Percentiles rank a stretch among this genome's conserved stretches.
Conservation (phyloP, 78 protist genomes). For the Pigoraptor vietnamica region DNA sequence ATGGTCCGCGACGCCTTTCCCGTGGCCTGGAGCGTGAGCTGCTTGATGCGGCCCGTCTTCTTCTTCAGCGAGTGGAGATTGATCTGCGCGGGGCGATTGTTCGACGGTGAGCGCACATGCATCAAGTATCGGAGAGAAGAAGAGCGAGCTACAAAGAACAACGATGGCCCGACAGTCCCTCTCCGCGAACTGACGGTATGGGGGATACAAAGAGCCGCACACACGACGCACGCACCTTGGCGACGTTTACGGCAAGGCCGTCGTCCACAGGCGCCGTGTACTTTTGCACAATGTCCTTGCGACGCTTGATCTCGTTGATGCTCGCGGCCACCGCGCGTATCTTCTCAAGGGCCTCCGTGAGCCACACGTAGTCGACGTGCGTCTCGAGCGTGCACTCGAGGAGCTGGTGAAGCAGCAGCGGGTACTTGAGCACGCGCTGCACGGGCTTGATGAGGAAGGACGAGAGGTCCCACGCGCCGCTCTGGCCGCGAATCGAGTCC, state of each 20-base stretch:
- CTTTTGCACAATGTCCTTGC: background rate
- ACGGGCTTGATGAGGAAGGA: slow-evolving; percentile 46
- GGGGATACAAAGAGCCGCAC: background rate
- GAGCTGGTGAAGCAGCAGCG: slow-evolving; percentile 24
- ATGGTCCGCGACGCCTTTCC: background rate
- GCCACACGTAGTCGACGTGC: background rate
- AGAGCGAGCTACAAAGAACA: too few species aligned
- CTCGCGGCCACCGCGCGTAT: background rate
- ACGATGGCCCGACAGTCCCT: too few species aligned
- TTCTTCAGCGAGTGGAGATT: background rate
- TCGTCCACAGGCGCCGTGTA: background rate
- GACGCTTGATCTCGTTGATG: background rate
- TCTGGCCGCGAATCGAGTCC: background rate
- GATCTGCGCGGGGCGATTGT: too few species aligned
- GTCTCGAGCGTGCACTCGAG: background rate
- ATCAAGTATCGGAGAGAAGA: too few species aligned
- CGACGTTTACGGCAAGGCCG: background rate
- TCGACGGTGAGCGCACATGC: too few species aligned
- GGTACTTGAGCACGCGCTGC: slow-evolving; percentile 49
- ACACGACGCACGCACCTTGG: background rate
- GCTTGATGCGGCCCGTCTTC: background rate
- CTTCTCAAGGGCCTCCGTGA: background rate
- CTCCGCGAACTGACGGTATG: too few species aligned
- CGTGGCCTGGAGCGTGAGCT: background rate
- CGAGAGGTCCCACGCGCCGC: background rate